Conservation (phyloP, 768 basidiomycete genomes). For the Naganishia friedmannii region DNA sequence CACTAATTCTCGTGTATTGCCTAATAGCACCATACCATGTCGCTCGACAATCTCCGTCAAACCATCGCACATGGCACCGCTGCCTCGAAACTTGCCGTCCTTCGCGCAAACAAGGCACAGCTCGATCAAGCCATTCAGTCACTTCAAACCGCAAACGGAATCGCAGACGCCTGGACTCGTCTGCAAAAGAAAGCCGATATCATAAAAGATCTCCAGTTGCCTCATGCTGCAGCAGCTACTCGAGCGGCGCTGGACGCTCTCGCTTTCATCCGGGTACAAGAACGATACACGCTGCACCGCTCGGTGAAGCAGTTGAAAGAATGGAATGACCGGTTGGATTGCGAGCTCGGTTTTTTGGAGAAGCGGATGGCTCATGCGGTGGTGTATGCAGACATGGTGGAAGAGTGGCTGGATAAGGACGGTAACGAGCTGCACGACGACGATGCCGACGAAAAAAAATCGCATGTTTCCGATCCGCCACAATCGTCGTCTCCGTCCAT, state of each 20-base stretch:
- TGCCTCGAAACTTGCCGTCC: slow-evolving; percentile 3
- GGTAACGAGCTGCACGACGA: not conserved
- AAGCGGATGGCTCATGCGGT: not conserved
- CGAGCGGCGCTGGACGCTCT: not conserved
- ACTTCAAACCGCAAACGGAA: not conserved
- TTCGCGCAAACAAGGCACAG: not conserved
- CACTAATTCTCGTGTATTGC: too few species aligned
- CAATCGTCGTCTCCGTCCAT: not conserved
- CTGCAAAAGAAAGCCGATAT: not conserved
- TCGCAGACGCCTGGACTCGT: not conserved
- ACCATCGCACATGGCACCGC: slow-evolving; percentile 9
- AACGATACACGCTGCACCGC: slow-evolving; percentile 4
- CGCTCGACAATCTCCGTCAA: not conserved
- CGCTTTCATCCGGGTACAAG: slow-evolving; percentile 7
- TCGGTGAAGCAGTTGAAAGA: not conserved
- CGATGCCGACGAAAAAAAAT: too few species aligned
- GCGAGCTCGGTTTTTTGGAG: not conserved
- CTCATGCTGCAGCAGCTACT: not conserved
- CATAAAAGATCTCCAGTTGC: not conserved
- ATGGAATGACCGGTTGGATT: slow-evolving; percentile 6
- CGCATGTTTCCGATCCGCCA: not conserved
- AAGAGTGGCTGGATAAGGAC: slow-evolving; percentile 9
- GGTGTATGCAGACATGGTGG: slow-evolving; percentile 1
- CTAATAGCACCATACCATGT: too few species aligned
- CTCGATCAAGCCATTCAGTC: slow-evolving; percentile 5